Percentiles rank a stretch among this genome's conserved stretches.
phyloP scores from a whole-genome alignment of 2,329 filamentous ascomycete genomes.

The Ambrosiella xylebori region DNA sequence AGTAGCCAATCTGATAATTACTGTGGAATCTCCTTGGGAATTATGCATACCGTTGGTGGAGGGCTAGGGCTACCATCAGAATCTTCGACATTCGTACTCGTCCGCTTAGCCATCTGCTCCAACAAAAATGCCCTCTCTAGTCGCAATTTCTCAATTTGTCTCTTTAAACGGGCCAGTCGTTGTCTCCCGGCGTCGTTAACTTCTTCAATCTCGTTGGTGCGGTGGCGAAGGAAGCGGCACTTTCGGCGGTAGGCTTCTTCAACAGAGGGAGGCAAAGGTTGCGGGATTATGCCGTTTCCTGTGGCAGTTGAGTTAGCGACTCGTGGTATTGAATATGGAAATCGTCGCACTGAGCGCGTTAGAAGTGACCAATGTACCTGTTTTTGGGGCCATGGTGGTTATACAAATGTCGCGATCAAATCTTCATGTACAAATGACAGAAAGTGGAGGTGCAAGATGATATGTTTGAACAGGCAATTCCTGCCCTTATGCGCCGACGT shows the following conservation, averaged over 20 bases:
- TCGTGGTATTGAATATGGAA: constrained; percentile 1
- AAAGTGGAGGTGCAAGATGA: too few species aligned
- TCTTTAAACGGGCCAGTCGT: constrained; percentile 61
- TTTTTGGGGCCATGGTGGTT: not conserved
- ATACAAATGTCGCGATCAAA: too few species aligned
- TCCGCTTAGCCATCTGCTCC: constrained; percentile 56
- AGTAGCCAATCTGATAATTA: not conserved
- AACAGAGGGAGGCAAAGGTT: constrained; percentile 65
- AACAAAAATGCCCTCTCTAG: constrained; percentile 64
- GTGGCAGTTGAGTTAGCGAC: constrained; percentile 4
- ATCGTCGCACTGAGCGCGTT: not conserved
- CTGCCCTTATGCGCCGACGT: too few species aligned
- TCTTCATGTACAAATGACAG: too few species aligned
- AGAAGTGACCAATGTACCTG: not conserved
- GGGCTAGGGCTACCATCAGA: constrained; percentile 65
- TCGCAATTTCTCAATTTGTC: constrained; percentile 80
- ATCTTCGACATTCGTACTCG: constrained; percentile 57
- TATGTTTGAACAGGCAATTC: too few species aligned
- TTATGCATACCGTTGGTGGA: constrained; percentile 51
- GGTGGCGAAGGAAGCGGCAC: constrained; percentile 84
- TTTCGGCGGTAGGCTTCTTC: constrained; percentile 93
- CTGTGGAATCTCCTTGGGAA: not conserved
- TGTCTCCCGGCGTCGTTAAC: constrained; percentile 72
- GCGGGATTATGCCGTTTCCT: constrained; percentile 32
- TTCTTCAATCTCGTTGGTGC: constrained; percentile 79